These are phyloP conservation scores for Nepenthes mirabilis DNA, from an alignment of 148 eudicot genomes.

Conservation along the genomic window DNA sequence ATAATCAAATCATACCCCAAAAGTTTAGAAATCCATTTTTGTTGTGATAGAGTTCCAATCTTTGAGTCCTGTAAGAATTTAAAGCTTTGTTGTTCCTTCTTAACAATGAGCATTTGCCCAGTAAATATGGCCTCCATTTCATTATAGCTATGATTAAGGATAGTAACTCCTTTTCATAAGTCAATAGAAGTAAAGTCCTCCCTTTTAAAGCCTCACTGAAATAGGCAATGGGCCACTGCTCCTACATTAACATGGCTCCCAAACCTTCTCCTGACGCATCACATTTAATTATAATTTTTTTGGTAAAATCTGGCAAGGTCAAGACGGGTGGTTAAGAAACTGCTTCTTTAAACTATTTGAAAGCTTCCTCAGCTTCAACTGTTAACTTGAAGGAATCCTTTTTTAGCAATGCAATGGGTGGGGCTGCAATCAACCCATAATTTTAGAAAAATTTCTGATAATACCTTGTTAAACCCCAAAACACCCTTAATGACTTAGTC, in stretches of 20 bases:
- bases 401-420: background rate
- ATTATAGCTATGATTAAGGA: too few relatives aligned
- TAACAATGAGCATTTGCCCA: too few relatives aligned
- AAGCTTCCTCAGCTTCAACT: background rate
- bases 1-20: too few relatives aligned
- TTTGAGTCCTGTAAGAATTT: too few relatives aligned
- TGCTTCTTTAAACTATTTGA: background rate
- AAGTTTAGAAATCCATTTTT: too few relatives aligned
- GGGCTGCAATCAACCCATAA: background rate
- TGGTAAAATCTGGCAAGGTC: background rate
- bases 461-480: background rate
- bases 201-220: background rate
- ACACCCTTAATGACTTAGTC: background rate
- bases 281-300: background rate
- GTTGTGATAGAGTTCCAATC: too few relatives aligned
- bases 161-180: background rate
- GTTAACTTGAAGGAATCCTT: background rate
- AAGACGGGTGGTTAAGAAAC: background rate
- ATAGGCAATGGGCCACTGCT: background rate
- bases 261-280: background rate
- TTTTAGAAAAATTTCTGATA: background rate
- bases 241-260: background rate
- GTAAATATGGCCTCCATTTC: too few relatives aligned
- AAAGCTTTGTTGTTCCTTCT: too few relatives aligned
- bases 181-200: too few relatives aligned